Conservation (phyloP, 305 asterid genomes). For the Stenogyne calaminthoides region DNA sequence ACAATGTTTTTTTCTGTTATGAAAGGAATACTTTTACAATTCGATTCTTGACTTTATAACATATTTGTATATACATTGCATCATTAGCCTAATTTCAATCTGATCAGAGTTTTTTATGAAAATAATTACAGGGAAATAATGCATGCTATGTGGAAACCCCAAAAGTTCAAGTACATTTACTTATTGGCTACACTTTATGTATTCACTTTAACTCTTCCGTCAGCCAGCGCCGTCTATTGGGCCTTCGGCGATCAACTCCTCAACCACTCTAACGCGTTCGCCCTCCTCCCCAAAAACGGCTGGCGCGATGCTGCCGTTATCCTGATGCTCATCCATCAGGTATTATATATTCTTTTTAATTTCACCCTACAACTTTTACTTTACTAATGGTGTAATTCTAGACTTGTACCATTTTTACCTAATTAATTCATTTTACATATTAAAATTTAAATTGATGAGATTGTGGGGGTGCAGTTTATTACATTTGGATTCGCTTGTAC, state of each 20-base stretch:
- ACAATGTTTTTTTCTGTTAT: conserved; percentile 28
- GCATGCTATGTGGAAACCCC: conserved; percentile 97
- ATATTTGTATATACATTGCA: neutral
- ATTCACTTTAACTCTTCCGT: conserved; percentile 70
- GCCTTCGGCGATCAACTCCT: conserved; percentile 77
- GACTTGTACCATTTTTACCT: neutral
- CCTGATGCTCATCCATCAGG: conserved; percentile 95
- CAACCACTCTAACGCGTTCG: conserved; percentile 72
- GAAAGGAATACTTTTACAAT: conserved; percentile 20
- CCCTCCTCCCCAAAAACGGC: conserved; percentile 60
- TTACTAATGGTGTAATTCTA: too few species aligned
- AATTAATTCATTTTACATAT: neutral
- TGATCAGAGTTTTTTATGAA: neutral
- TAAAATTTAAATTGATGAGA: too few species aligned
- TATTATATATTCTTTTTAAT: neutral
- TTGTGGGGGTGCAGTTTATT: conserved; percentile 42
- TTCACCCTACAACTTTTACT: too few species aligned
- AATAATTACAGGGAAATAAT: conserved; percentile 60
- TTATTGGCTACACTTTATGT: conserved; percentile 72
- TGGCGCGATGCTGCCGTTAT: conserved; percentile 87
- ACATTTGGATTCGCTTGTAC: conserved; percentile 71
- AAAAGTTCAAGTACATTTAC: conserved; percentile 69
- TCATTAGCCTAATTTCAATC: conserved; percentile 6
- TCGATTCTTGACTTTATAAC: conserved; percentile 30
- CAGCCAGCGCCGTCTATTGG: conserved; percentile 77